Base-by-base conservation (phyloP, 768 basidiomycete genomes). In the Trametes maxima region DNA sequence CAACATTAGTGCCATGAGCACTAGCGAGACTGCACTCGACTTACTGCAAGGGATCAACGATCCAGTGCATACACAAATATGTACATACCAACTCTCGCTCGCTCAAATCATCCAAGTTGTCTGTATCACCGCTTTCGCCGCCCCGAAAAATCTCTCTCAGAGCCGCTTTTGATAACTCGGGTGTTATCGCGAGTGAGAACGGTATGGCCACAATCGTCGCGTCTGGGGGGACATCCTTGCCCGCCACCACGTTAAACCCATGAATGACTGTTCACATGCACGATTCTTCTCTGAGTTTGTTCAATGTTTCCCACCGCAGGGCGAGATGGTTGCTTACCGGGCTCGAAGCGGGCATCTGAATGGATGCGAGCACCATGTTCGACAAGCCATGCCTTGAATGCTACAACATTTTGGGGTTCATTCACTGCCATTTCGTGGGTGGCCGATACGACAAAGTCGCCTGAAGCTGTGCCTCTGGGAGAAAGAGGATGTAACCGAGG, bases 71-170 rank as follows among this genome's bases (percentile, higher is more conserved):
- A 52, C 78, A 78, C 16, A 93, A 65, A 69, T 94, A 94, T 1
- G 80, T 75, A 61, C 82, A 83, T 37, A 92, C 85, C 68, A 86
- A 80, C 72, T 92, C 88, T 13, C 88, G 78, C 67, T 85, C 86
- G 16, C 80, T 76, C 84, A 85, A 87, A 17, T 63, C 60, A n/a
- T 73, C 69, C 64, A 76, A 67, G 16, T 21, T 19, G 25, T 21
- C 48, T 50, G 7, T 22, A 24, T 55, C 11, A 6, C 57, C 52
- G 11, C 51, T 54, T 4, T 59, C 65, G 12, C 67, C 68, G 14
- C 62, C 57, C 21, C 69, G 69, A 25, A 87, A 66, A 17, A 87
- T 44, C 0, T 66, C 39, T n/a, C 66, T 61, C 24, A 92, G 67
- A 0, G 84, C 82, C 0, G 65, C 60, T 52, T 72, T 69, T 2